Conservation (phyloP, 2,329 filamentous ascomycete species). For the Hawksworthiomyces lignivorus region DNA sequence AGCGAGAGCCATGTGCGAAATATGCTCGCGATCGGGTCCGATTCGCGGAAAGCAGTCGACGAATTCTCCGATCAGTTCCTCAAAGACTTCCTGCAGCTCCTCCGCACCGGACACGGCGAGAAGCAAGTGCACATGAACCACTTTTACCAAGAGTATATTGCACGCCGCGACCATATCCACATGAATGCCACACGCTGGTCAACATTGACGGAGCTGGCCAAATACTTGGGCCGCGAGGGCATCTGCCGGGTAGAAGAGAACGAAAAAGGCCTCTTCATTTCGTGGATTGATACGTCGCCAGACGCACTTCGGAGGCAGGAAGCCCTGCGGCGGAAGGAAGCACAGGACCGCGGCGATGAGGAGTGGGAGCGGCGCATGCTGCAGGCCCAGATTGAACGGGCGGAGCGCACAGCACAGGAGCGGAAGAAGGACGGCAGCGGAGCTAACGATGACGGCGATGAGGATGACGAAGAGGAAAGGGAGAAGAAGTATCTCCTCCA, state of each 20-base stretch:
- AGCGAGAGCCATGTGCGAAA: conserved; percentile 83
- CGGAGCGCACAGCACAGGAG: conserved; percentile 51
- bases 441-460: conserved; percentile 32
- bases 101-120: conserved; percentile 81
- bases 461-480: conserved; percentile 33
- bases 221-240: conserved; percentile 76
- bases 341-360: conserved; percentile 84
- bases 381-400: conserved; percentile 72
- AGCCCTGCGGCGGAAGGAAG: conserved; percentile 72
- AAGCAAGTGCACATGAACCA: conserved; percentile 84
- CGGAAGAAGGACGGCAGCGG: conserved; percentile 27
- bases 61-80: conserved; percentile 74
- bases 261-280: conserved; percentile 74
- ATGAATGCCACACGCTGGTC: conserved; percentile 93
- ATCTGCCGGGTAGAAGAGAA: conserved; percentile 87
- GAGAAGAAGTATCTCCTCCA: conserved; percentile 42
- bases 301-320: conserved; percentile 76
- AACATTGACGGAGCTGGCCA: conserved; percentile 82
- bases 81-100: conserved; percentile 66
- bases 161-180: conserved; percentile 71
- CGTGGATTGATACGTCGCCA: conserved; percentile 87
- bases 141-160: conserved; percentile 93
- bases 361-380: conserved; percentile 80
- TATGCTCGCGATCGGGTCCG: conserved; percentile 80
- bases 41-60: conserved; percentile 76